phyloP scores from a whole-genome alignment of 1,284 basidiomycete genomes.

The Trichosporon sp. region DNA sequence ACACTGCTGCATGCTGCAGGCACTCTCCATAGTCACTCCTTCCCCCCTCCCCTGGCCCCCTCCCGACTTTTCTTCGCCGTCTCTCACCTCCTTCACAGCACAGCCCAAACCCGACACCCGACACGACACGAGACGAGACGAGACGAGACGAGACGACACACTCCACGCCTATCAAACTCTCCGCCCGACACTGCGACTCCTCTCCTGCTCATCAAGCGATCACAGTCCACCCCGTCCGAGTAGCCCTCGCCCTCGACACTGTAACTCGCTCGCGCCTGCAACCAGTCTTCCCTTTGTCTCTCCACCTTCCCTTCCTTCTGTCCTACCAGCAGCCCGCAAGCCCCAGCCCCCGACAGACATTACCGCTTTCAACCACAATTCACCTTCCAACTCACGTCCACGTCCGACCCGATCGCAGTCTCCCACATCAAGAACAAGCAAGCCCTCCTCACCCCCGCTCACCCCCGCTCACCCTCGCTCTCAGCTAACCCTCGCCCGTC shows the following conservation, averaged over 20 bases:
- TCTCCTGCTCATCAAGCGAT: neutral
- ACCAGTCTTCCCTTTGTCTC: neutral
- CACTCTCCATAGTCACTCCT: neutral
- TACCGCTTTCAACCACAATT: constrained; percentile 1
- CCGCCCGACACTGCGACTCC: neutral
- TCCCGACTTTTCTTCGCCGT: neutral
- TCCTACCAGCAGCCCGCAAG: neutral
- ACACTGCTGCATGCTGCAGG: too few relatives aligned
- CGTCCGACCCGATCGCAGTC: neutral
- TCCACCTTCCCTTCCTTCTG: neutral
- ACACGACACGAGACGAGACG: too few relatives aligned
- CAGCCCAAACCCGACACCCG: too few relatives aligned
- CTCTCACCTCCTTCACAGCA: too few relatives aligned
- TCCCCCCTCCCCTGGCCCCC: neutral
- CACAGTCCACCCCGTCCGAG: neutral
- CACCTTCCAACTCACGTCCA: neutral
- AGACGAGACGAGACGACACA: too few relatives aligned
- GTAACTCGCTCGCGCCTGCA: neutral
- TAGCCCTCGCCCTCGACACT: neutral
- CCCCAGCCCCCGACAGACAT: neutral
- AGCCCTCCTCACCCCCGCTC: neutral
- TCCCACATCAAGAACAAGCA: neutral
- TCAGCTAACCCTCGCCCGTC: neutral
- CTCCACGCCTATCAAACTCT: neutral
- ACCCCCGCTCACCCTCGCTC: neutral